A percentile compares a stretch with the other conserved stretches of the same genome.
These are phyloP conservation scores for Didymellaceae sp. DNA, from an alignment of 2,329 filamentous ascomycete species.

Conservation along the genomic window DNA sequence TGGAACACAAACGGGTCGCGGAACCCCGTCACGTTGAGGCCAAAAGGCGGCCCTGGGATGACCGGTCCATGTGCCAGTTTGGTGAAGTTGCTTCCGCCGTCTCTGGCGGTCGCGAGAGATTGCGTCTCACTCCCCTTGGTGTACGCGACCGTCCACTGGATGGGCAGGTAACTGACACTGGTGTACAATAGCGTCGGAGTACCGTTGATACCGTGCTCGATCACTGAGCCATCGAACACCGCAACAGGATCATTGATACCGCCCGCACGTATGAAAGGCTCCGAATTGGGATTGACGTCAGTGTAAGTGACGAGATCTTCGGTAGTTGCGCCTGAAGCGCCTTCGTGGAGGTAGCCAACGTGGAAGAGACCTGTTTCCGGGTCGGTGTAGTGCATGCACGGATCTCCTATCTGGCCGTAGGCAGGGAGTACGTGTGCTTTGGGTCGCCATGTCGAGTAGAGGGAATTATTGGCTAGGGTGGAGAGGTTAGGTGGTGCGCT, in stretches of 20 bases:
- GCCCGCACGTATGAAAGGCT: slow-evolving; percentile 42
- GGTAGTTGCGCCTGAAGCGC: slow-evolving; percentile 40
- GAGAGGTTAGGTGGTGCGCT: slow-evolving; percentile 29
- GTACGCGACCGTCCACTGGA: slow-evolving; percentile 56
- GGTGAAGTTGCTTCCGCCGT: slow-evolving; percentile 51
- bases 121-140: slow-evolving; percentile 57
- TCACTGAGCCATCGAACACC: slow-evolving; percentile 56
- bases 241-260: slow-evolving; percentile 54
- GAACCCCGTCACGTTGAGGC: slow-evolving; percentile 53
- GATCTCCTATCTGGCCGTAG: slow-evolving; percentile 52
- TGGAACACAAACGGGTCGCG: slow-evolving; percentile 55
- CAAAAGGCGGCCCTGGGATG: slow-evolving; percentile 50
- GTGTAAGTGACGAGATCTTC: slow-evolving; percentile 53
- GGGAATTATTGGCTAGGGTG: slow-evolving; percentile 22
- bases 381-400: slow-evolving; percentile 56
- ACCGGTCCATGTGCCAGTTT: slow-evolving; percentile 49
- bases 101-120: slow-evolving; percentile 51
- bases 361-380: slow-evolving; percentile 54
- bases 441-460: slow-evolving; percentile 40
- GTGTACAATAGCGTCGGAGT: slow-evolving; percentile 56
- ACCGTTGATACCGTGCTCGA: slow-evolving; percentile 53
- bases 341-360: slow-evolving; percentile 54
- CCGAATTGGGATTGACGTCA: slow-evolving; percentile 43
- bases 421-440: slow-evolving; percentile 52
- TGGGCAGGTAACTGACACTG: slow-evolving; percentile 53